Conservation (phyloP, 2,329 filamentous ascomycete species). For the Paecilomyces dactylethromorphus region DNA sequence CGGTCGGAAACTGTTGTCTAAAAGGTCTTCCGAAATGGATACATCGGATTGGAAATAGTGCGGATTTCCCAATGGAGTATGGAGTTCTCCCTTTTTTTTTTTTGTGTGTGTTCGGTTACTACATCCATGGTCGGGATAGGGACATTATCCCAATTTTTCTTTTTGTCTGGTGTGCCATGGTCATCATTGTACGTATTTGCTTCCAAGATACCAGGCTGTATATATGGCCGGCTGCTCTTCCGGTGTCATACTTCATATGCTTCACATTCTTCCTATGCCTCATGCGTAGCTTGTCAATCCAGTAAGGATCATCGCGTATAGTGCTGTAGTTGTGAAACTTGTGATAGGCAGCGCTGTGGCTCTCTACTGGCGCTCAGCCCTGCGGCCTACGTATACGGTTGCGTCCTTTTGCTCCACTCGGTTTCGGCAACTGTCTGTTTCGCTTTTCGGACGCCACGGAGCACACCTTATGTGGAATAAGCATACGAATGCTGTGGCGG, state of each 20-base stretch:
- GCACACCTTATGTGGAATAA: background rate
- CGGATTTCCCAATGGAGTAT: background rate
- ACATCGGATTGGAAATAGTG: background rate
- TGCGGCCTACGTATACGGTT: background rate
- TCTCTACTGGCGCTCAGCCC: background rate
- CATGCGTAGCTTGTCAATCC: background rate
- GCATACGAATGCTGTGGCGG: background rate
- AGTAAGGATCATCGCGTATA: background rate
- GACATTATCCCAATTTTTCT: background rate
- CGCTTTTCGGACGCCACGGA: background rate
- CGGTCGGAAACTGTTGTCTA: slow-evolving; percentile 69
- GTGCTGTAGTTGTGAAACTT: background rate
- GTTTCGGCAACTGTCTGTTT: no score
- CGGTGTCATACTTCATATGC: background rate
- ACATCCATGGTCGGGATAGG: background rate
- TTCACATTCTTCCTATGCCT: slow-evolving; percentile 1
- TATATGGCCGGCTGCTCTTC: background rate
- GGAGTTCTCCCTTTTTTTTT: slow-evolving; percentile 4
- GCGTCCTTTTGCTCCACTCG: background rate
- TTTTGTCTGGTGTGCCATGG: background rate
- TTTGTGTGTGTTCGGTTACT: background rate
- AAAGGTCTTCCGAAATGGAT: slow-evolving; percentile 3
- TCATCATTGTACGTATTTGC: background rate
- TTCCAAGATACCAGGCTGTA: background rate
- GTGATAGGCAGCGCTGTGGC: background rate